phyloP scores from a whole-genome alignment of 2,329 filamentous ascomycete genomes.

The Neospermospora avenae region DNA sequence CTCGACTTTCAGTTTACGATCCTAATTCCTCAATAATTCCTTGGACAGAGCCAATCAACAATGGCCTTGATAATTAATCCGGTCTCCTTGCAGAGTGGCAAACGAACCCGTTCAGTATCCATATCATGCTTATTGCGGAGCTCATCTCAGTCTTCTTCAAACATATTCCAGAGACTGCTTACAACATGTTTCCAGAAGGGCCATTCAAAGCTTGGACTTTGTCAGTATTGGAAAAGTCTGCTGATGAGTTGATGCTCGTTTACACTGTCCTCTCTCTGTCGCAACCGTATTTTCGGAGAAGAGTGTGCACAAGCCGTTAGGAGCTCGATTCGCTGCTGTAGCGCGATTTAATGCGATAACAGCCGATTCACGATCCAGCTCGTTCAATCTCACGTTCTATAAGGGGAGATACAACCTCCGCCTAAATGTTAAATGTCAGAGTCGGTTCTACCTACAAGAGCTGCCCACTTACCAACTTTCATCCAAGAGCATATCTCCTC shows the following conservation, averaged over 20 bases:
- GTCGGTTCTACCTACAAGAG: too few relatives aligned
- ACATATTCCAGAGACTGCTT: constrained; percentile 52
- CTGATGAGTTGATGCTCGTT: constrained; percentile 56
- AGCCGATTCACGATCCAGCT: constrained; percentile 58
- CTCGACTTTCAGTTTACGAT: constrained; percentile 26
- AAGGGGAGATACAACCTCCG: too few relatives aligned
- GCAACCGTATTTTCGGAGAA: constrained; percentile 52
- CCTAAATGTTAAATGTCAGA: too few relatives aligned
- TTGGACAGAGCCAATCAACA: constrained; percentile 22
- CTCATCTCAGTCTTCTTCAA: constrained; percentile 55
- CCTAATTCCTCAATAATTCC: constrained; percentile 23
- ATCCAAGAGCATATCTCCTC: too few relatives aligned
- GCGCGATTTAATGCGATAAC: constrained; percentile 54
- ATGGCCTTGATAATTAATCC: constrained; percentile 19
- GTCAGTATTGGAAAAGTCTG: constrained; percentile 43
- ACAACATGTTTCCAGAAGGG: constrained; percentile 52
- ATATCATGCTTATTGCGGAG: constrained; percentile 47
- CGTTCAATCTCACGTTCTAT: constrained; percentile 65
- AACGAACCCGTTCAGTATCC: constrained; percentile 49
- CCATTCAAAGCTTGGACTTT: constrained; percentile 54
- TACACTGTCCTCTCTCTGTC: constrained; percentile 57
- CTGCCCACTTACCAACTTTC: too few relatives aligned
- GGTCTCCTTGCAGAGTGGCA: constrained; percentile 28
- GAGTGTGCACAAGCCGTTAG: constrained; percentile 41
- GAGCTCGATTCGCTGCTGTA: constrained; percentile 49